Conservation (phyloP, 2,329 filamentous ascomycete species). For the Nigrospora oryzae region DNA sequence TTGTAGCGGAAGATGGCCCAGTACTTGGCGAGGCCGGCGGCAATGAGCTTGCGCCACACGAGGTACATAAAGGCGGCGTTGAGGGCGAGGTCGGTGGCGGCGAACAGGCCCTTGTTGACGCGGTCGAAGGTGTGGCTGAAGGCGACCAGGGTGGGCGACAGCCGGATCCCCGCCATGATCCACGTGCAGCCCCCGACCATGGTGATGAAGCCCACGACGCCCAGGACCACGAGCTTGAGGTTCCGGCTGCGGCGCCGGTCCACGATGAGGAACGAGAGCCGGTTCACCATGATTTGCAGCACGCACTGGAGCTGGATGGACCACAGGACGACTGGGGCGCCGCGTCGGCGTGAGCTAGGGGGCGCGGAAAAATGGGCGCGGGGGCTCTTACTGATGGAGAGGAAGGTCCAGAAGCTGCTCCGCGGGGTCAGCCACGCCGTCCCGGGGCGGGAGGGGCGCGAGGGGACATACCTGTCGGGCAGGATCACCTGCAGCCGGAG, state of each 20-base stretch:
- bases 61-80: constrained; percentile 41
- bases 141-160: neutral
- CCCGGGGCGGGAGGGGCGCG: too few species aligned
- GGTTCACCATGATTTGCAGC: neutral
- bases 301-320: neutral
- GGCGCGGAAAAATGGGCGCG: too few species aligned
- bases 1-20: constrained; percentile 39
- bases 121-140: constrained; percentile 44
- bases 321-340: neutral
- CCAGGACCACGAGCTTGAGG: too few species aligned
- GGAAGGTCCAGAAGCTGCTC: neutral
- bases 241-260: neutral
- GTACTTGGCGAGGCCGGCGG: constrained; percentile 39
- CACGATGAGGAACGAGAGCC: neutral
- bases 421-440: neutral
- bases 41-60: constrained; percentile 35
- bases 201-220: too few species aligned
- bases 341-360: neutral
- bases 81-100: constrained; percentile 37
- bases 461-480: neutral
- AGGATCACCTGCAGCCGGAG: neutral
- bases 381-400: neutral
- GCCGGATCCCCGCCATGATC: too few species aligned
- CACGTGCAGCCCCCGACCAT: too few species aligned
- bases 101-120: constrained; percentile 38